Conservation (phyloP, 495 filamentous ascomycete species). For the Cudoniella acicularis region DNA sequence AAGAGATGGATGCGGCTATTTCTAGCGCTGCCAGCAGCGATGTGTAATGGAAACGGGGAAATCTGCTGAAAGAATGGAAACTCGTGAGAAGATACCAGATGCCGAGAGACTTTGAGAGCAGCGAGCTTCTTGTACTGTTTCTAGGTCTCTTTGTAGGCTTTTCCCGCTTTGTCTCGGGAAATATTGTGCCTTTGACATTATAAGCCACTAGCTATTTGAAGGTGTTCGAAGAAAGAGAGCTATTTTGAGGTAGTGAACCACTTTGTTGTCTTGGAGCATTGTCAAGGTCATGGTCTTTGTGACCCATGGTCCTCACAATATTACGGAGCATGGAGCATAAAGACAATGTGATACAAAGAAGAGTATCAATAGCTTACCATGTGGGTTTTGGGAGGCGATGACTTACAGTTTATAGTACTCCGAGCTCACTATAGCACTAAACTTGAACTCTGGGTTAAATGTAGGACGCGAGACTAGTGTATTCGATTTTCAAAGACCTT, state of each 20-base stretch:
- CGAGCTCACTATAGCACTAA: too few relatives aligned
- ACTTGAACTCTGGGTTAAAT: neutral
- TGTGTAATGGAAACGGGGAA: neutral
- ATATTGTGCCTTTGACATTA: neutral
- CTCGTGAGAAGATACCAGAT: neutral
- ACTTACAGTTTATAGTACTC: too few relatives aligned
- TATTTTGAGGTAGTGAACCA: neutral
- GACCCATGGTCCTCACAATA: too few relatives aligned
- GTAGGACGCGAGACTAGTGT: neutral
- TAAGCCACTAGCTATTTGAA: too few relatives aligned
- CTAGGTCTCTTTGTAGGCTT: neutral
- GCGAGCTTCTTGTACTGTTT: neutral
- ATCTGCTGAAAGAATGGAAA: neutral
- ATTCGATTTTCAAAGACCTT: conserved; percentile 22
- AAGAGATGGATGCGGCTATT: neutral
- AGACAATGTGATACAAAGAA: neutral
- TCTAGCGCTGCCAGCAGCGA: neutral
- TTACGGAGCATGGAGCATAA: neutral
- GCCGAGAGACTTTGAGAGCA: neutral
- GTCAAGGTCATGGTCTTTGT: neutral
- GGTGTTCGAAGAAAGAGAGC: neutral
- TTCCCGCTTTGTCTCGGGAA: neutral
- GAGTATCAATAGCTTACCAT: neutral
- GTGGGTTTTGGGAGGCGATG: neutral
- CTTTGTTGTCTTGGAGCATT: neutral